phyloP scores from a whole-genome alignment of 208 protist species.

The Balamuthia mandrillaris region DNA sequence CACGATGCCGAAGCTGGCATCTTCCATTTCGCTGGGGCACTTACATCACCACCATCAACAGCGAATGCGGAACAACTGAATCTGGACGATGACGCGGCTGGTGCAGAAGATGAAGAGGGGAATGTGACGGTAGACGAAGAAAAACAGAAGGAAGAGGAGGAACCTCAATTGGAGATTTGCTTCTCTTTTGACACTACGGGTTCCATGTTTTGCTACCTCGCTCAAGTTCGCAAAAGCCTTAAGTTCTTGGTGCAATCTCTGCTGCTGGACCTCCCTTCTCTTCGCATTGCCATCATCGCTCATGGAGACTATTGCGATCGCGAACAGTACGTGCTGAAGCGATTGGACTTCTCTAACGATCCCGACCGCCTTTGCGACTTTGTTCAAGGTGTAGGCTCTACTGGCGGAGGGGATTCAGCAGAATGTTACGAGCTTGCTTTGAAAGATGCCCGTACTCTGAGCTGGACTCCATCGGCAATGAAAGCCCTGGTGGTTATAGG shows the following conservation, averaged over 20 bases:
- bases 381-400: neutral
- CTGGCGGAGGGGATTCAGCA: neutral
- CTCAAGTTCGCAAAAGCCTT: constrained; percentile 9
- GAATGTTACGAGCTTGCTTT: constrained; percentile 38
- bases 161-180: constrained; percentile 40
- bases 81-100: too few relatives aligned
- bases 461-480: constrained; percentile 28
- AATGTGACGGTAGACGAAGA: too few relatives aligned
- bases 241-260: constrained; percentile 33
- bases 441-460: constrained; percentile 9
- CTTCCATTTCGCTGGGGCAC: neutral
- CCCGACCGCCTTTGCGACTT: neutral
- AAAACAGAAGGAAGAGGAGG: too few relatives aligned
- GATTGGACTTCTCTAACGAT: constrained; percentile 39
- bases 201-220: constrained; percentile 31
- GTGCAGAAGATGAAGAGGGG: too few relatives aligned
- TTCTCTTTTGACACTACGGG: constrained; percentile 40
- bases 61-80: too few relatives aligned
- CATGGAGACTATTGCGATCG: constrained; percentile 39
- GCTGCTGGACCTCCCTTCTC: constrained; percentile 27
- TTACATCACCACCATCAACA: constrained; percentile 8
- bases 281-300: constrained; percentile 34
- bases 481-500: constrained; percentile 34
- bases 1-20: neutral
- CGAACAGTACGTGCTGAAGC: constrained; percentile 1